Base-by-base conservation (phyloP, 1,139 yeast species). In the Zygosaccharomyces pseudobailii region DNA sequence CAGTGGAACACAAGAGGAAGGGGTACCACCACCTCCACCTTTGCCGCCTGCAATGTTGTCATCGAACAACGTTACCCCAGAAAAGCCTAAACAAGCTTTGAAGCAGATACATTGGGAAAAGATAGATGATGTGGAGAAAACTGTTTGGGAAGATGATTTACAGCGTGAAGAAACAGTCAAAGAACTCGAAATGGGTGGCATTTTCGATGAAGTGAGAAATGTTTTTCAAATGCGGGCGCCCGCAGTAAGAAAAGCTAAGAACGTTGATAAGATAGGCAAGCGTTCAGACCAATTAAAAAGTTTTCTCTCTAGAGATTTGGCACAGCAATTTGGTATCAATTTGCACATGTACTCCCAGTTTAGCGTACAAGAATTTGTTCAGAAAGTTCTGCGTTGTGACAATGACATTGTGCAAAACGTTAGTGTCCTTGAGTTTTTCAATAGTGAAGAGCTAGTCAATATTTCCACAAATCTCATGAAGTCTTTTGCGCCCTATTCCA, bases 101-200 rank as follows among this genome's bases (percentile, higher is more conserved):
- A 92, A 90, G 65, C 97, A 90, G 62, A 83, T 92, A 75, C 98
- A 92, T 63, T 92, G 97, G 97, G 96, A 90, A 56, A 86, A 80
- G 61, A 73, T 92, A 39, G 84, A 81, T 27, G 73, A 74, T 41
- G 81, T 87, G 39, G 78, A 82, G 38, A 76, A 82, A 38, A 90
- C 97, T 0, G 79, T 92, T 46, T 92, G 98, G 98, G 79, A 76
- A 34, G 54, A 70, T 75, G 25, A 75, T 74, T 40, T 70, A 68
- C 46, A 80, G 73, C 50, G 63, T 67, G 6, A 67, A 72, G 67
- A 82, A 24, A 74, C 79, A 0, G 78, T 78, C 44, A 75, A 75
- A 43, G 72, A 89, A 42, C 72, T 79, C 44, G 78, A 80, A 50
- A 38, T 40, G 19, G 74, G 78, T 52, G 97, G 97, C 20, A 78